Evolutionary conservation across 805 yeast species (phyloP).

Genomic region (Ogataea methanolica): DNA sequence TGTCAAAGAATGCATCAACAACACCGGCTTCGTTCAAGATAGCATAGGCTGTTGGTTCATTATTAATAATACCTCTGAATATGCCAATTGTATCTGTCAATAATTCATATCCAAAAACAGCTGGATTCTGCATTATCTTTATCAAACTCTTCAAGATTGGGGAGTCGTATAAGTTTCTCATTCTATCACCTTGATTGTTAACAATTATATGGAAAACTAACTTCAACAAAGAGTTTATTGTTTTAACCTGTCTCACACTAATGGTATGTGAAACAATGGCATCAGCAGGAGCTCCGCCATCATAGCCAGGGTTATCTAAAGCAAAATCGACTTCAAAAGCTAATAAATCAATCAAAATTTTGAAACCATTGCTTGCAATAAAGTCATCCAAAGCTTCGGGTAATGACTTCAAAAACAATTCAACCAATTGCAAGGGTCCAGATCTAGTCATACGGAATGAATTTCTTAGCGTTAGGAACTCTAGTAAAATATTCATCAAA

Average conservation of each 20-base stretch:
- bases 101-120: constrained; percentile 62
- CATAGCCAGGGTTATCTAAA: constrained; percentile 50
- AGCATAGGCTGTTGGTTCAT: constrained; percentile 85
- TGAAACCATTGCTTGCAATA: constrained; percentile 63
- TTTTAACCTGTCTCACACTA: constrained; percentile 55
- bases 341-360: constrained; percentile 52
- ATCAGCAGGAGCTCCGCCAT: constrained; percentile 51
- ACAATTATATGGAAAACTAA: constrained; percentile 60
- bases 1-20: constrained; percentile 57
- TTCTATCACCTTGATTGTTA: constrained; percentile 77
- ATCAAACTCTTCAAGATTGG: constrained; percentile 62
- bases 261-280: constrained; percentile 46
- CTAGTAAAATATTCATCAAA: constrained; percentile 57
- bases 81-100: constrained; percentile 58
- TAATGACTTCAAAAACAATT: constrained; percentile 37
- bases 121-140: constrained; percentile 50
- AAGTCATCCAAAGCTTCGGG: constrained; percentile 58
- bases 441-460: constrained; percentile 53
- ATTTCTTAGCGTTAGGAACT: constrained; percentile 50
- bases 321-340: constrained; percentile 64
- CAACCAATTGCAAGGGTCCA: constrained; percentile 58
- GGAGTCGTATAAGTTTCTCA: constrained; percentile 83
- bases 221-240: constrained; percentile 56
- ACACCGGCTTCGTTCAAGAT: constrained; percentile 75
- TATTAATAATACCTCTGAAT: constrained; percentile 69